These are phyloP conservation scores for Choricystis sp. DNA, from an alignment of 139 green algal species.

Conservation along the genomic window DNA sequence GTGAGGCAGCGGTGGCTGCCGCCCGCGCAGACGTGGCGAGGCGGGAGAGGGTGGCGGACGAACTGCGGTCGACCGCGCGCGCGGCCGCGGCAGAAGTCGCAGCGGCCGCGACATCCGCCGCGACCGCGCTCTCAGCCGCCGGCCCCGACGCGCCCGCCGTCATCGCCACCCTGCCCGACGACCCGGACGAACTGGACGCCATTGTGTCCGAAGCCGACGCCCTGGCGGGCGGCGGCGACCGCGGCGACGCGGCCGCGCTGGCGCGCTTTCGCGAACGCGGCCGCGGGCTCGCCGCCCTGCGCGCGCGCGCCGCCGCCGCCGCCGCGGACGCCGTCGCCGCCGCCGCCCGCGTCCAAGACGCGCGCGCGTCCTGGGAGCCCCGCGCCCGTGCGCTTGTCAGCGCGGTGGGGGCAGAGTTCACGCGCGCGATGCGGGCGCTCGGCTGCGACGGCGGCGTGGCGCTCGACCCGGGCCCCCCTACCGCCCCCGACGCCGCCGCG, in stretches of 20 bases:
- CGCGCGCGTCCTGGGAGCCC: not conserved
- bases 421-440: not conserved
- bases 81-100: too few species aligned
- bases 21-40: not conserved
- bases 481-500: not conserved
- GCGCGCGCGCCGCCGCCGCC: too few species aligned
- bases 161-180: not conserved
- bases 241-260: not conserved
- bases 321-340: too few species aligned
- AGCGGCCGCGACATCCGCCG: too few species aligned
- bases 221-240: too few species aligned
- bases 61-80: not conserved
- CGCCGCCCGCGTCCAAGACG: too few species aligned
- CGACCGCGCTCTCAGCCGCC: too few species aligned
- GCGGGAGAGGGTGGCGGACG: not conserved
- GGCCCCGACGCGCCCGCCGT: too few species aligned
- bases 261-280: not conserved
- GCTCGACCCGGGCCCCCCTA: not conserved
- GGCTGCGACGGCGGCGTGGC: conserved; percentile 23
- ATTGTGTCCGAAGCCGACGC: not conserved
- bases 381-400: not conserved
- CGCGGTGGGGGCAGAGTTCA: not conserved
- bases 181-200: not conserved
- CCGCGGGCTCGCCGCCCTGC: not conserved
- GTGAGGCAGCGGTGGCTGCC: too few species aligned